These are phyloP conservation scores for Delonix regia DNA, from an alignment of 306 rosid species.

Conservation along the genomic window DNA sequence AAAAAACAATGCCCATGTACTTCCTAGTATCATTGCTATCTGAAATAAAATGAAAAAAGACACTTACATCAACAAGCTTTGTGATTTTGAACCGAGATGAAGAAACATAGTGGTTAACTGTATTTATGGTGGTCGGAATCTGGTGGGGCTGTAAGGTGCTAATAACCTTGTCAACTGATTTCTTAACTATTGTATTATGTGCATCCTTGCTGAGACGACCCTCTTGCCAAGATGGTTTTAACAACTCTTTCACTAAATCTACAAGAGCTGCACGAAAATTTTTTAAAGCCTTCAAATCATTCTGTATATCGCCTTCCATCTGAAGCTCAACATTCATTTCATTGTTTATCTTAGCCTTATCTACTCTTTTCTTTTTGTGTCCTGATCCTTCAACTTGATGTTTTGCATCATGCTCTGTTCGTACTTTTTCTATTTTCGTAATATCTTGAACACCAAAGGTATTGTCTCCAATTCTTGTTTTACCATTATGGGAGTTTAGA, in stretches of 20 bases:
- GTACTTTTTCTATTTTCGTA: constrained; percentile 38
- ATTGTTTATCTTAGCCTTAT: constrained; percentile 44
- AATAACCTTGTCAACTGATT: constrained; percentile 82
- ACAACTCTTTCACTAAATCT: constrained; percentile 79
- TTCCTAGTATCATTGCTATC: constrained; percentile 33
- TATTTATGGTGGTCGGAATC: constrained; percentile 65
- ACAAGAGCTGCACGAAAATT: constrained; percentile 72
- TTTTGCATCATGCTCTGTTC: constrained; percentile 36
- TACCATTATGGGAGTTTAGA: constrained; percentile 53
- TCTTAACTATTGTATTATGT: constrained; percentile 77
- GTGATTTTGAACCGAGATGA: constrained; percentile 65
- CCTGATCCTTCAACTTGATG: constrained; percentile 54
- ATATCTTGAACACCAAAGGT: constrained; percentile 41
- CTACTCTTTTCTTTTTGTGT: constrained; percentile 52
- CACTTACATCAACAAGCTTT: constrained; percentile 84
- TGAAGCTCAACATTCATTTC: constrained; percentile 55
- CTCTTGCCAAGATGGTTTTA: constrained; percentile 92
- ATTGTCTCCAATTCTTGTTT: constrained; percentile 44
- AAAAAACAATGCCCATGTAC: constrained; percentile 26
- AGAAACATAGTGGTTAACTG: constrained; percentile 68
- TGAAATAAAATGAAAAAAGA: constrained; percentile 29
- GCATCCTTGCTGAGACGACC: constrained; percentile 83
- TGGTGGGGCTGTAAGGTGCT: constrained; percentile 74
- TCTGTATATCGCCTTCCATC: constrained; percentile 48
- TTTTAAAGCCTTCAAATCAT: constrained; percentile 63